Base-by-base conservation (phyloP, 208 protist species). In the Trypanosoma scelopori region DNA sequence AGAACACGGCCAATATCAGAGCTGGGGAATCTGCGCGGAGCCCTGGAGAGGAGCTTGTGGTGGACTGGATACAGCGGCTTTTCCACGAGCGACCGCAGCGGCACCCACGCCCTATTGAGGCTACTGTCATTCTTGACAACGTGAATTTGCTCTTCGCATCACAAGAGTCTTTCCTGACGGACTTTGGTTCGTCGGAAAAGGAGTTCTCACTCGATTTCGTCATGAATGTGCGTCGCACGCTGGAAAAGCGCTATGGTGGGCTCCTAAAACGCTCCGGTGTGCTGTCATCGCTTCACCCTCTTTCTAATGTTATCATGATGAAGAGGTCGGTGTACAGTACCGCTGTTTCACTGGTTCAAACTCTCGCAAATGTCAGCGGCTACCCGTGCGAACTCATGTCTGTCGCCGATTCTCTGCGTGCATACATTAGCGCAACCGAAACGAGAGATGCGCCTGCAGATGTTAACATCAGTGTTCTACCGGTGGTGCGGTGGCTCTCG, bases 11-110 rank as follows among this genome's bases (percentile, higher is more conserved):
- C 0, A 55, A 55, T 12, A 64, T 46, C n/a, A 18, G 66, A 15
- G 28, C 42, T 35, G 60, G 61, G 37, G 51, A 62, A 28, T 35
- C n/a, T 59, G 20, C 35, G 9, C 52, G 61, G 5, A 68, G 60
- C 51, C 59, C 20, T 58, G 60, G 60, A 28, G 87, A 89, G 61
- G 69, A 68, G 42, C 72, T 79, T 39, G 69, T 93, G 2, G 46
- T 85, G 46, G 65, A 79, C 63, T 87, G 83, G 79, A 71, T 93
- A 46, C 76, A 78, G 27, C 68, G 68, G 12, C 78, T 93, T 43
- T 83, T 93, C 58, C 59, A 69, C 51, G 67, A 74, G 30, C 65
- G 65, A 30, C n/a, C 46, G 46, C 51, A 76, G 56, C 30, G 75
- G 15, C 61, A 53, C 12, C 69, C 69, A 32, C 32, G 47, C n/a